Evolutionary conservation across 305 asterid genomes (phyloP).

Genomic region (Fraxinus xanthoxyloides): DNA sequence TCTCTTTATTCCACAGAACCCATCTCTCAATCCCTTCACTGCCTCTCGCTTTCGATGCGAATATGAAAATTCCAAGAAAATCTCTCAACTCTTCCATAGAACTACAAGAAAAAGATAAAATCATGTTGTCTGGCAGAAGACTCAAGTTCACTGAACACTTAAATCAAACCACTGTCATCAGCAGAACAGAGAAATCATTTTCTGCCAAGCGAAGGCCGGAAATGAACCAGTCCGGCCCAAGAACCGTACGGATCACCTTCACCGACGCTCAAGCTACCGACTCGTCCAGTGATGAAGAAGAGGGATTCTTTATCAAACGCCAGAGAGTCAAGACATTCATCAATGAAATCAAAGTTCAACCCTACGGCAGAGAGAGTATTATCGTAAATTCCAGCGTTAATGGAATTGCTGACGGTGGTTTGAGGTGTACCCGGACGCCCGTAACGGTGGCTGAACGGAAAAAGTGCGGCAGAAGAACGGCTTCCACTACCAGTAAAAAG

Average conservation of each 20-base stretch:
- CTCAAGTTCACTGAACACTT: slow-evolving; percentile 66
- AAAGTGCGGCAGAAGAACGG: slow-evolving; percentile 27
- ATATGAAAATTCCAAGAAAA: slow-evolving; percentile 33
- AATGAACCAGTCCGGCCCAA: slow-evolving; percentile 27
- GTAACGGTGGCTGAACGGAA: slow-evolving; percentile 29
- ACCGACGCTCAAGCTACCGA: slow-evolving; percentile 87
- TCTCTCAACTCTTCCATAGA: slow-evolving; percentile 9
- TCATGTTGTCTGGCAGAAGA: slow-evolving; percentile 28
- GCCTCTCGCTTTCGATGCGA: slow-evolving; percentile 59
- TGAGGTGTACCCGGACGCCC: slow-evolving; percentile 22
- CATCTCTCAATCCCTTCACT: slow-evolving; percentile 27
- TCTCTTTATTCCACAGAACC: slow-evolving; percentile 52
- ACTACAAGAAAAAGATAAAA: slow-evolving; percentile 7
- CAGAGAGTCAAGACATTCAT: slow-evolving; percentile 57
- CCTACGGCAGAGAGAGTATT: slow-evolving; percentile 23
- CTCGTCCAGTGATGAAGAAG: slow-evolving; percentile 81
- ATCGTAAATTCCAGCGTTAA: slow-evolving; percentile 14
- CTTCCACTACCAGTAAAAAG: not conserved
- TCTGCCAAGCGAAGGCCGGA: slow-evolving; percentile 25
- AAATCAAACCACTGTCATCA: slow-evolving; percentile 39
- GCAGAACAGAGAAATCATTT: slow-evolving; percentile 19
- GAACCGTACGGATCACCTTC: slow-evolving; percentile 57
- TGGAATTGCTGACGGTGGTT: slow-evolving; percentile 19
- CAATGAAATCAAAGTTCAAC: slow-evolving; percentile 61
- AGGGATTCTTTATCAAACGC: slow-evolving; percentile 21